phyloP scores from a whole-genome alignment of 2,329 filamentous ascomycete species.

The Leptodontidium sp. region DNA sequence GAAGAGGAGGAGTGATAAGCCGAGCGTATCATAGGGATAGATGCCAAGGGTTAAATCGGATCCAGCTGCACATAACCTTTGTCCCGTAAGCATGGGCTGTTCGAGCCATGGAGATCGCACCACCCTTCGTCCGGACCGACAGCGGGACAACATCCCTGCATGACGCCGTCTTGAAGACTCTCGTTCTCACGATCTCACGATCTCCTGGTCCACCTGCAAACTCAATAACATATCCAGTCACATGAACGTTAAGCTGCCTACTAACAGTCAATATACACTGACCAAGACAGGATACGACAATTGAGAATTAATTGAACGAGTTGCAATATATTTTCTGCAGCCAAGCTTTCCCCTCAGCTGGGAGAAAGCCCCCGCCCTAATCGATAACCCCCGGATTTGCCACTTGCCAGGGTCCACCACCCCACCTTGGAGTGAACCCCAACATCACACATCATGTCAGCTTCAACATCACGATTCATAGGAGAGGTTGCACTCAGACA shows the following conservation, averaged over 20 bases:
- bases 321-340: conserved; percentile 1
- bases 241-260: background rate
- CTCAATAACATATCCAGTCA: background rate
- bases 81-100: conserved; percentile 10
- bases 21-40: background rate
- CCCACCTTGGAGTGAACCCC: conserved; percentile 1
- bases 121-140: conserved; percentile 7
- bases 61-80: conserved; percentile 8
- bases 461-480: background rate
- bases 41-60: conserved; percentile 6
- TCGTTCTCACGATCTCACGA: background rate
- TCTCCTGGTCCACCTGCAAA: background rate
- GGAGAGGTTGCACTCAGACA: conserved; percentile 6
- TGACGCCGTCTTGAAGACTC: conserved; percentile 7
- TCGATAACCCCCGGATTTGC: conserved; percentile 1
- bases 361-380: conserved; percentile 8
- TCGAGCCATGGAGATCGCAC: conserved; percentile 9
- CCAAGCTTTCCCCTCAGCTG: conserved; percentile 10
- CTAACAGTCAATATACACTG: conserved; percentile 1
- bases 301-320: conserved; percentile 1
- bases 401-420: background rate
- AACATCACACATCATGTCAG: conserved; percentile 2
- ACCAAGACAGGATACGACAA: conserved; percentile 1
- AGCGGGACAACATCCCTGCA: background rate
- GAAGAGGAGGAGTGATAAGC: background rate